Conservation (phyloP, 106 monocot species). For the Narthecium ossifragum region DNA sequence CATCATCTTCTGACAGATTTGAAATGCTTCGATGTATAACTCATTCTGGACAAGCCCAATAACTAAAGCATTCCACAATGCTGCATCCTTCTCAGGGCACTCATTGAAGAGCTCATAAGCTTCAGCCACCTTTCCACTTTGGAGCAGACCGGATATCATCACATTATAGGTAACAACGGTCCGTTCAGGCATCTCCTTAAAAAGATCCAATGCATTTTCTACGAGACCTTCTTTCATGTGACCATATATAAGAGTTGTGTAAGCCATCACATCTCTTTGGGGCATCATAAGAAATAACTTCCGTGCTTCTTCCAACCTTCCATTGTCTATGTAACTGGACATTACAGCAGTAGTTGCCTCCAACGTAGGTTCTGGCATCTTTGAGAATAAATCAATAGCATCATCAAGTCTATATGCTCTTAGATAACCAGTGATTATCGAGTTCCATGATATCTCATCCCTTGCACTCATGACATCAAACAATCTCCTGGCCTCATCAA, state of each 20-base stretch:
- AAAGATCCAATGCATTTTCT: slow-evolving; percentile 23
- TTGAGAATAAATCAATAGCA: slow-evolving; percentile 24
- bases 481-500: slow-evolving; percentile 39
- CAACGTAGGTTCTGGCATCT: slow-evolving; percentile 26
- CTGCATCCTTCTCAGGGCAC: slow-evolving; percentile 8
- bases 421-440: slow-evolving; percentile 32
- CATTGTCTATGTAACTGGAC: slow-evolving; percentile 20
- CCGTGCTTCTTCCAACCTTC: slow-evolving; percentile 22
- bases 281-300: slow-evolving; percentile 27
- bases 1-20: slow-evolving; percentile 31
- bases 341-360: slow-evolving; percentile 28
- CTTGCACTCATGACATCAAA: slow-evolving; percentile 41
- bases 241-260: slow-evolving; percentile 36
- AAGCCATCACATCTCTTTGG: slow-evolving; percentile 24
- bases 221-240: slow-evolving; percentile 24
- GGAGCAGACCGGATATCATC: slow-evolving; percentile 34
- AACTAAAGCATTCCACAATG: slow-evolving; percentile 27
- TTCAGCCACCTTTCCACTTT: slow-evolving; percentile 23
- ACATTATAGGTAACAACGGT: slow-evolving; percentile 40
- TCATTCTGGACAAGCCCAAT: slow-evolving; percentile 23
- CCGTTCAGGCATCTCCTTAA: slow-evolving; percentile 18
- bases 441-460: slow-evolving; percentile 42
- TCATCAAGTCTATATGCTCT: slow-evolving; percentile 15
- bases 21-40: slow-evolving; percentile 24
- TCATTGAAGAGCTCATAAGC: slow-evolving; percentile 24